Evolutionary conservation across 305 asterid genomes (phyloP), one percentile per base, ranked within the genome.

Genomic region (Fraxinus sp.): DNA sequence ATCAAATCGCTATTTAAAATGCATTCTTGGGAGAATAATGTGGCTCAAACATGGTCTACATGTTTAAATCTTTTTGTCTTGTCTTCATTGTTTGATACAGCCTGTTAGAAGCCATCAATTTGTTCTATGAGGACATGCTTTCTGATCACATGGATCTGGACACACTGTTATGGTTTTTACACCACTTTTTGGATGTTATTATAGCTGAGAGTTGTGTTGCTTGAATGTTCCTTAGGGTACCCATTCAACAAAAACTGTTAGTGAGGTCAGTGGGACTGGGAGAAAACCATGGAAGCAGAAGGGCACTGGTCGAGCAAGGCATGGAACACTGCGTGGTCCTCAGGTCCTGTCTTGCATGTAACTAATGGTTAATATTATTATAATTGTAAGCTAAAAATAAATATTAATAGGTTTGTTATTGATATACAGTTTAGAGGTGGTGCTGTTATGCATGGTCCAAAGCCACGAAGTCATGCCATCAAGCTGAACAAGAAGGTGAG

Each of bases 211-310:
- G 32, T 77, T 77, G 81, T 84, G 81, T 35, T 14, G 41, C 11
- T 6, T 70, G 75, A 13, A 30, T 52, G 70, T 79, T 82, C 85
- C 66, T 79, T 81, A 95, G 98, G 99, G 99, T 55, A 93, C 98
- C 55, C 98, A 96, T 86, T 94, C 99, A 49, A 95, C 98, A 14
- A 93, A 95, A 93, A 93, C 93, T 76, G 88, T 92, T 52, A 92
- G 98, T 80, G 98, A 95, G 89, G 99, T 95, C 64, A 94, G 98
- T 86, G 99, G 99, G 77, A 93, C 97, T 77, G 99, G 99, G 36
- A 90, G 92, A 88, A 96, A 94, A 84, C 99, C 99, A 33, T 96
- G 94, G 94, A 72, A 13, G 59, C 99, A 94, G 86, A 94, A 96
- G 90, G 97, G 98, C 75, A 89, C 94, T 62, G 99, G 99, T 83